Base-by-base conservation (phyloP, 2,329 filamentous ascomycete species). In the Alternaria arborescens region DNA sequence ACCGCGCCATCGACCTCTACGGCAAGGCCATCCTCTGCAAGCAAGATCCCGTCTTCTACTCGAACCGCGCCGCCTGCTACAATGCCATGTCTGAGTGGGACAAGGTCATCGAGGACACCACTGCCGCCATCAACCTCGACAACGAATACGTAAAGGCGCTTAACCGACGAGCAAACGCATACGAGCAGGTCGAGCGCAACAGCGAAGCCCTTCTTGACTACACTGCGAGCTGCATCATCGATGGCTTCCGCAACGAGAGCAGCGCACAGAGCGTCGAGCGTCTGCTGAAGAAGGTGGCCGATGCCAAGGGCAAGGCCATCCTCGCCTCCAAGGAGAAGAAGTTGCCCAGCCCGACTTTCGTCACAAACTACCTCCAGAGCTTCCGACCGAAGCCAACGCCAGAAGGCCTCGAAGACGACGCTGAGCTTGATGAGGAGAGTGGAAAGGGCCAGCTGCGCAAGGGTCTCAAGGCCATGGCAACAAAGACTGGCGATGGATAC, bases 201-300 rank as follows among this genome's bases (percentile, higher is more conserved):
- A 95, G 93, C 79, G 94, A 98, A 78, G 94, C 95, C 46, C 89
- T 99, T 8, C 87, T 99, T 66, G 95, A 99, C 82, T 98, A 97
- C 83, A 99, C 95, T 8, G 95, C 95, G 60, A 97, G 94, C 82
- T 99, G 95, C 83, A 99, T 99, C 79, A 97, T 99, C 78, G 95
- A 99, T 78, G 91, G 91, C 65, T 99, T 99, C 86, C 91, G 92
- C 82, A 98, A 95, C 79, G 91, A 97, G 73, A 85, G 87, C 63
- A 96, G 92, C 75, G 93, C 94, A 24, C 89, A 94, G 79, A 89
- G 93, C 44, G 94, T 99, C 10, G 95, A 99, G 84, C 86, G 94
- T 64, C 83, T 99, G 65, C 86, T 99, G 65, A 98, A 98, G 86
- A 97, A 97, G 83, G 94, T 98, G 51, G 95, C 95, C 47, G 94